Conservation (phyloP, 768 basidiomycete genomes). For the Psilocybe azurescens region DNA sequence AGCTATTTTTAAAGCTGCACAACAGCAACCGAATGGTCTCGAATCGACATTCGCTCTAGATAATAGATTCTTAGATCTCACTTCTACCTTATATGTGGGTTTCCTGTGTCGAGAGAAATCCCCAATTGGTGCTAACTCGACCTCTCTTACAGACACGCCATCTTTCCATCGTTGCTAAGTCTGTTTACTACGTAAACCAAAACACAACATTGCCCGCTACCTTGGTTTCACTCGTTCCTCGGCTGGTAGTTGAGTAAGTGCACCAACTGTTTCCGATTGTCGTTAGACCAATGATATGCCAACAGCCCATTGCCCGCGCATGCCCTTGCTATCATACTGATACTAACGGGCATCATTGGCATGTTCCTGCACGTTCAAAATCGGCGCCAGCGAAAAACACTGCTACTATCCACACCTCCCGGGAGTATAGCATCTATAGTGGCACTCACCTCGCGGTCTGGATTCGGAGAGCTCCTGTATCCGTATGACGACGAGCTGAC, state of each 20-base stretch:
- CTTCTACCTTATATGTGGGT: constrained; percentile 56
- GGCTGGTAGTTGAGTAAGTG: constrained; percentile 66
- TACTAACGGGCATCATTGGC: constrained; percentile 54
- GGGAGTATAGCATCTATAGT: constrained; percentile 64
- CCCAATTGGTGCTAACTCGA: background rate
- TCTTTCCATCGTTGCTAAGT: constrained; percentile 60
- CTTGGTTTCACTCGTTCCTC: constrained; percentile 46
- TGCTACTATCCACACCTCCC: constrained; percentile 59
- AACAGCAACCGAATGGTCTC: constrained; percentile 43
- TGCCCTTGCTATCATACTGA: constrained; percentile 50
- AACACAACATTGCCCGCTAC: constrained; percentile 43
- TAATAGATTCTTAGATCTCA: constrained; percentile 59
- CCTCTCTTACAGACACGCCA: constrained; percentile 49
- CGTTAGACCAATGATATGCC: background rate
- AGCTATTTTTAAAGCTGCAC: constrained; percentile 61
- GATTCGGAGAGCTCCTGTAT: constrained; percentile 63
- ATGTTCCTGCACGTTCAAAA: constrained; percentile 53
- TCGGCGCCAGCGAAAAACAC: constrained; percentile 46
- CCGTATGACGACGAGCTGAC: constrained; percentile 58
- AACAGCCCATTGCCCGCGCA: constrained; percentile 59
- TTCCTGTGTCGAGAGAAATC: background rate
- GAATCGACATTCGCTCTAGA: constrained; percentile 51
- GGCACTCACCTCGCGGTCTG: constrained; percentile 63
- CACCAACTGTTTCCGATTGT: background rate
- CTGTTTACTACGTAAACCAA: constrained; percentile 58